Evolutionary conservation across 1,139 yeast genomes (phyloP), one percentile per base, ranked within the genome.

Genomic region (Protomyces arabidopsidicola): DNA sequence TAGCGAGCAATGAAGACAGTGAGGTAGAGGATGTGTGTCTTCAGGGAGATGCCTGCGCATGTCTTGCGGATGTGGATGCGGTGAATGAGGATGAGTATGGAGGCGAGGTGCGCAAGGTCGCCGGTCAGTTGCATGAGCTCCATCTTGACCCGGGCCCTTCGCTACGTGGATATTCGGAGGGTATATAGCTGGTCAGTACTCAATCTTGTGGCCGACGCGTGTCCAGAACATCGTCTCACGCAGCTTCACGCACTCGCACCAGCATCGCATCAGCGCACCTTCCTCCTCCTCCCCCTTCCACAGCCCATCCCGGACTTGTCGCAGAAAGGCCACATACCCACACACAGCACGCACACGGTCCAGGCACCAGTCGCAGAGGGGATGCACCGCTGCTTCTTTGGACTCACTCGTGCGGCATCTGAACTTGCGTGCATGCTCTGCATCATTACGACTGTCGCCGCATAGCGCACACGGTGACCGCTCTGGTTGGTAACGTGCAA

Each of bases 321-420:
- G 80, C 67, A 90, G 75, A 69, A 87, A 84, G 63, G 93, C 86
- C 75, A 85, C 84, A 70, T 88, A 81, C 68, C 90, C 93, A 76
- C 96, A 85, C 38, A 86, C 84, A 66, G 88, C 84, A 69, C 98
- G 82, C 61, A 90, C 81, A 70, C 90, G 85, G 64, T 86, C 81
- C 60, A 91, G 78, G 75, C 98, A 93, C 72, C 84, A 86, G 69
- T 86, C 86, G 73, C 98, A 93, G 56, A 91, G 77, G n/a, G 96
- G 90, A 70, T 87, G 87, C 22, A 75, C 74, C 24, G 67, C 66
- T 12, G 67, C 54, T 24, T 57, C 59, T 74, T 81, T 64, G 72
- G 71, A 1, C 71, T 68, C 48, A 64, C 67, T 16, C 57, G 58
- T 52, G 68, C 72, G n/a, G 69, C 55, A 53, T 48, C 55, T 65